Evolutionary conservation across 2,329 filamentous ascomycete genomes (phyloP), one percentile per base, ranked within the genome.

Genomic region (Alternaria atra): DNA sequence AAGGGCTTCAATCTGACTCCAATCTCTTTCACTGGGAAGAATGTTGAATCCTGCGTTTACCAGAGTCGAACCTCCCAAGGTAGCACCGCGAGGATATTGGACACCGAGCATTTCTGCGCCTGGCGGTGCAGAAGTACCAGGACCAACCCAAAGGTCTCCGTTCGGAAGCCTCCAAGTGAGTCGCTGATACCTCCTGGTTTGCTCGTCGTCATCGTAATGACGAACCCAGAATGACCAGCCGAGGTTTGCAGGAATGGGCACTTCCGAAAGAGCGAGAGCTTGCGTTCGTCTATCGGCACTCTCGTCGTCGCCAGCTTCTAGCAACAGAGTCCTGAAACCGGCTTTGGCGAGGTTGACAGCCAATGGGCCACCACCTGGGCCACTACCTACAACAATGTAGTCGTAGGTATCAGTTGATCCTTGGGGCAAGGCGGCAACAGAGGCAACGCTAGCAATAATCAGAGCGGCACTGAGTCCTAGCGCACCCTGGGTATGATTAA

Each of bases 21-120:
- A 90, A 73, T 90, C 88, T 34, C 81, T 83, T 35, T 85, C 81
- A 52, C 85, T 79, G 0, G 88, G 87, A 54, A 86, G 82, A 25
- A 37, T 17, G 23, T 17, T 29, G 13, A 39, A 39, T 27, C 27
- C 29, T 2, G 50, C 50, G 15, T 52, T 52, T 6, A 52, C 50
- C 20, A 39, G 48, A 25, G 48, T 39, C 15, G 34, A 39, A 20
- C 48, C 48, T 9, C 48, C 48, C 17, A 52, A 23, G 2, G 23
- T 40, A 40, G 50, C 35, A 40, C 35, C 50, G 17, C 50, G 35
- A 30, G 50, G 35, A 30, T 52, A 42, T 9, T 39, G 50, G 20
- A 52, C 30, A 40, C 50, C 50, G 12, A 35, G 10, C 6, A 35
- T 35, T 35, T 35, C 32, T 13, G 32, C 32, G 4, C 32, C 13